Evolutionary conservation across 208 protist species (phyloP), one percentile per base, ranked within the genome.

Genomic region (Leishmania turanica): DNA sequence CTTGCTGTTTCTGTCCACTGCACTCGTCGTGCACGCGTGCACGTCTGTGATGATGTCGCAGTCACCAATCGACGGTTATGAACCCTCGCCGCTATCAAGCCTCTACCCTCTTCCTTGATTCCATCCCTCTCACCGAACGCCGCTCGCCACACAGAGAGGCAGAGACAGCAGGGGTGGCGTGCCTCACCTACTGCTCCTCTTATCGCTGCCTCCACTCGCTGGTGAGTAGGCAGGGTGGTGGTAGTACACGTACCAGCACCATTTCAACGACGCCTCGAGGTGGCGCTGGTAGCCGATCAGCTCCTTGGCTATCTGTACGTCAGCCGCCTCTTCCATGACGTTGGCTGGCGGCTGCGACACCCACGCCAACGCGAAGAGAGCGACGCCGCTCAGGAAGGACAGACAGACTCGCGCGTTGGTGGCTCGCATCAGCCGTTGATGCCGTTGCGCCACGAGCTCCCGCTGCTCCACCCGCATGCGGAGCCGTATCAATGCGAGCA

Each of bases 241-340:
- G 79, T 96, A 94, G 80, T 97, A 97, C 40, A 97, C 91, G 75
- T 86, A 87, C 92, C 92, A 95, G 76, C 95, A 85, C 94, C 94
- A 97, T 66, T 89, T 90, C 78, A 97, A 80, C 34, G 84, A 79
- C 2, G 79, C 45, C 77, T 91, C 86, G 31, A 89, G 82, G 81
- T 96, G 90, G 47, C 91, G 82, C 77, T 97, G 94, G 79, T 91
- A 95, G 13, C 86, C 87, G 47, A 92, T 82, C 65, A 84, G 75
- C 51, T 89, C 53, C 75, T 91, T 92, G 9, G 84, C 90, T 27
- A 87, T 31, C 40, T 87, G 74, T 51, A 95, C 85, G 69, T 96
- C 92, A 6, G 92, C 91, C 7, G 88, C 82, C 49, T 84, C 83
- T 37, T 96, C 89, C 58, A 95, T 78, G 49, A 91, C 87, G 81